Conservation (phyloP, 306 rosid species). For the Begonia loranthoides region DNA sequence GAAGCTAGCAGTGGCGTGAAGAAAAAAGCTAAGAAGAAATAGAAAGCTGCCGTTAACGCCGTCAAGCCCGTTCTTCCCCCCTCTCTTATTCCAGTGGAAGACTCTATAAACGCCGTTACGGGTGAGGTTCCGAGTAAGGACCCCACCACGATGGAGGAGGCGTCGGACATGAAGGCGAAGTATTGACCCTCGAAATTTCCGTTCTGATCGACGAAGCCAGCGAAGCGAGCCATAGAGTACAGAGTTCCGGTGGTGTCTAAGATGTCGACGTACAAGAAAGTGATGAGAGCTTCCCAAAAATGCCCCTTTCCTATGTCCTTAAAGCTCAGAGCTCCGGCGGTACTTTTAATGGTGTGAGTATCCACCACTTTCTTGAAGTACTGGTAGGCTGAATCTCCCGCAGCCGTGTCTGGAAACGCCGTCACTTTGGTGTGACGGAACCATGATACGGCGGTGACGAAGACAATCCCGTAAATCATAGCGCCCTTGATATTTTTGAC, state of each 20-base stretch:
- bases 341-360: conserved; percentile 48
- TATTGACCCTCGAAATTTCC: conserved; percentile 89
- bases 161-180: conserved; percentile 94
- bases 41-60: conserved; percentile 58
- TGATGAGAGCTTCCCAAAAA: conserved; percentile 84
- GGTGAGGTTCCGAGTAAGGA: conserved; percentile 81
- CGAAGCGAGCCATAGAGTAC: conserved; percentile 88
- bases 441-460: conserved; percentile 87
- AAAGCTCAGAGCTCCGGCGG: conserved; percentile 83
- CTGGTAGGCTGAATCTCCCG: conserved; percentile 43
- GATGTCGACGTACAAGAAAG: conserved; percentile 80
- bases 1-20: conserved; percentile 92
- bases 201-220: conserved; percentile 55
- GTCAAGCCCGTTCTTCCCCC: conserved; percentile 91
- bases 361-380: conserved; percentile 84
- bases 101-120: conserved; percentile 73
- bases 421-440: conserved; percentile 67
- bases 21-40: conserved; percentile 62
- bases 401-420: conserved; percentile 43
- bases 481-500: conserved; percentile 79
- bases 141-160: conserved; percentile 83
- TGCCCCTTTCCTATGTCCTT: conserved; percentile 33
- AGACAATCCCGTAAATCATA: conserved; percentile 79
- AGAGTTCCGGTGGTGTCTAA: conserved; percentile 81
- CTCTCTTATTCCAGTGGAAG: conserved; percentile 90